These are phyloP conservation scores for Termitomyces sp. DNA, from an alignment of 768 basidiomycete genomes.

Conservation along the genomic window DNA sequence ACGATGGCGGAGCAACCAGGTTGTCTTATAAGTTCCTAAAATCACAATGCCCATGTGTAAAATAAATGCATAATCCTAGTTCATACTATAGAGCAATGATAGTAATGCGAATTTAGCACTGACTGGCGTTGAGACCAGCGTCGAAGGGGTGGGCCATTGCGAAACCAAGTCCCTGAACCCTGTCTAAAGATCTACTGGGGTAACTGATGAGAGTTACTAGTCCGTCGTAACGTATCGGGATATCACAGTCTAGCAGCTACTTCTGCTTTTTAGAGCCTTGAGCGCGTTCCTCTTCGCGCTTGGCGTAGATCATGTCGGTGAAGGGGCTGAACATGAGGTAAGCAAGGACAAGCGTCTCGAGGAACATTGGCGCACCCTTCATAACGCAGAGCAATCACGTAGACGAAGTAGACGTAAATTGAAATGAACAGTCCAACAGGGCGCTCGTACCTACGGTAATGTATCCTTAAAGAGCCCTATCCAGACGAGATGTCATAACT, in stretches of 20 bases:
- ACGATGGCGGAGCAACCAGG: not conserved
- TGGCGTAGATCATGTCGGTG: conserved; percentile 78
- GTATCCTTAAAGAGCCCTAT: not conserved
- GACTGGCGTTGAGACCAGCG: conserved; percentile 22
- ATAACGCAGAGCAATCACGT: conserved; percentile 76
- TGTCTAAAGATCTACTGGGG: conserved; percentile 2
- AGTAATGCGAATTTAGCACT: conserved; percentile 5
- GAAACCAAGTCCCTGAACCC: conserved; percentile 3
- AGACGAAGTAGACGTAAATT: conserved; percentile 77
- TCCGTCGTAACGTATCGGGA: conserved; percentile 6
- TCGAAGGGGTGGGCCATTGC: not conserved
- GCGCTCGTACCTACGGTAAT: conserved; percentile 62
- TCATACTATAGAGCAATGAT: conserved; percentile 1
- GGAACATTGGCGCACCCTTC: conserved; percentile 67
- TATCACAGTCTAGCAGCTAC: conserved; percentile 1
- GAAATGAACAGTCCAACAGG: conserved; percentile 83
- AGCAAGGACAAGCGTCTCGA: not conserved
- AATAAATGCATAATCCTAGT: conserved; percentile 2
- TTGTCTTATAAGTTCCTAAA: not conserved
- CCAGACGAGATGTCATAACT: conserved; percentile 17
- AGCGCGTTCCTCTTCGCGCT: conserved; percentile 33
- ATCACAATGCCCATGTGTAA: not conserved
- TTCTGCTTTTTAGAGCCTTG: conserved; percentile 18
- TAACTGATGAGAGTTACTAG: conserved; percentile 18
- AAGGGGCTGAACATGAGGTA: conserved; percentile 46